A percentile compares a stretch with the other conserved stretches of the same genome.
phyloP scores from a whole-genome alignment of 2,329 filamentous ascomycete species.

The Atkinsonella texensis region DNA sequence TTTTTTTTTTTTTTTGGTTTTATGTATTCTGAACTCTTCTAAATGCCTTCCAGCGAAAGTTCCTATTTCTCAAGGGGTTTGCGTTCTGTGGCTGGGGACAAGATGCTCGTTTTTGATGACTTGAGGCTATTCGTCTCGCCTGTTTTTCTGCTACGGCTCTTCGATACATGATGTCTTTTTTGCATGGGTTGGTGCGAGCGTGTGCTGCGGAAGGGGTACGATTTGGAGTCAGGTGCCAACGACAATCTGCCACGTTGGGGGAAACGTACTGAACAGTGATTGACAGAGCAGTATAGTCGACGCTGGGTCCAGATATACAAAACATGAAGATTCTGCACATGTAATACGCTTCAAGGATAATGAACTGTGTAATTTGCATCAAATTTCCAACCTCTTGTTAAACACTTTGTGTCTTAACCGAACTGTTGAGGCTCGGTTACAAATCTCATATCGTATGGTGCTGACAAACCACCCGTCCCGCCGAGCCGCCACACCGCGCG shows the following conservation, averaged over 20 bases:
- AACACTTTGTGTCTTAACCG: background rate
- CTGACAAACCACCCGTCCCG: background rate
- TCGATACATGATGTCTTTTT: background rate
- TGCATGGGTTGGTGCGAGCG: background rate
- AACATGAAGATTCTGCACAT: background rate
- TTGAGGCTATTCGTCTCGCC: too few relatives aligned
- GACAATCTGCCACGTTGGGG: too few relatives aligned
- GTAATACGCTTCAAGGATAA: background rate
- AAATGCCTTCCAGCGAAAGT: too few relatives aligned
- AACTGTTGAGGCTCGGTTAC: too few relatives aligned
- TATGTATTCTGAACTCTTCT: too few relatives aligned
- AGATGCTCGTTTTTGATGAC: too few relatives aligned
- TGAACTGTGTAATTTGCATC: background rate
- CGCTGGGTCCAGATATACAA: background rate
- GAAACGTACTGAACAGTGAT: background rate
- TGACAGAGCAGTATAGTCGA: background rate
- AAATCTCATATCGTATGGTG: background rate
- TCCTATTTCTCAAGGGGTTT: too few relatives aligned
- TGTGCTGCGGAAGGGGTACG: background rate
- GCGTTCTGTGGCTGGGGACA: too few relatives aligned
- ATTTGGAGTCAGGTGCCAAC: background rate
- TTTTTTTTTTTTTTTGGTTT: background rate
- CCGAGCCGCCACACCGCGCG: background rate
- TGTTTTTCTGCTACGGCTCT: background rate
- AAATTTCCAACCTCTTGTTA: background rate